Evolutionary conservation across 805 yeast species (phyloP).

Genomic region (Naumovozyma baii): DNA sequence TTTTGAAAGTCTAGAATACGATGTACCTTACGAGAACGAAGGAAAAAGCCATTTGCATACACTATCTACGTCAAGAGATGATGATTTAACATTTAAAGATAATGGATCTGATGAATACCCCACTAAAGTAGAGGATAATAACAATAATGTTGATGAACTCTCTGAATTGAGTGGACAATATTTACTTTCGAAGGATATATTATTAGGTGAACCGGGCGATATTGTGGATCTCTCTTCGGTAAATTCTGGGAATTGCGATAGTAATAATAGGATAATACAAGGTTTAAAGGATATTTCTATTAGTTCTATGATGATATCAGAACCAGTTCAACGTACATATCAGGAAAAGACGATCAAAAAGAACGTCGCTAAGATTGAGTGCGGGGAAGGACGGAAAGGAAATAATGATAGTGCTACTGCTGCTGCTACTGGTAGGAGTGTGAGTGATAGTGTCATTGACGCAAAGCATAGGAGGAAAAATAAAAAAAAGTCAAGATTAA

Average conservation of each 20-base stretch:
- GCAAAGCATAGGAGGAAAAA: slow-evolving; percentile 8
- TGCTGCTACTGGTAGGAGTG: slow-evolving; percentile 17
- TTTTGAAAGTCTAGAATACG: slow-evolving; percentile 33
- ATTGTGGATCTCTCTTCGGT: slow-evolving; percentile 19
- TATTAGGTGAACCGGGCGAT: slow-evolving; percentile 30
- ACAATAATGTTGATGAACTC: not conserved
- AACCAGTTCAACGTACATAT: too few relatives aligned
- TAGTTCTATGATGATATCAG: not conserved
- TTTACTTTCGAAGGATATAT: slow-evolving; percentile 14
- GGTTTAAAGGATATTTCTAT: slow-evolving; percentile 1
- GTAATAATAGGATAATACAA: slow-evolving; percentile 1
- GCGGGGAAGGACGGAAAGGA: too few relatives aligned
- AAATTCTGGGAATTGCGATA: not conserved
- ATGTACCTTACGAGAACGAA: slow-evolving; percentile 21
- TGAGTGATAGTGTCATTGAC: slow-evolving; percentile 19
- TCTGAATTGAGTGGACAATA: not conserved
- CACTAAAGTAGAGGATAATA: too few relatives aligned
- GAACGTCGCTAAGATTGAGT: too few relatives aligned
- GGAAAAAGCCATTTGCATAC: not conserved
- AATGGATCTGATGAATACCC: too few relatives aligned
- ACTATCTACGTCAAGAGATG: not conserved
- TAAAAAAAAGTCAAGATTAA: slow-evolving; percentile 16
- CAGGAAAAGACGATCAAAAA: too few relatives aligned
- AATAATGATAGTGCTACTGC: too few relatives aligned
- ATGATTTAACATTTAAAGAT: not conserved